These are phyloP conservation scores for Aspergillus sp. DNA, from an alignment of 2,329 filamentous ascomycete genomes.

Conservation along the genomic window DNA sequence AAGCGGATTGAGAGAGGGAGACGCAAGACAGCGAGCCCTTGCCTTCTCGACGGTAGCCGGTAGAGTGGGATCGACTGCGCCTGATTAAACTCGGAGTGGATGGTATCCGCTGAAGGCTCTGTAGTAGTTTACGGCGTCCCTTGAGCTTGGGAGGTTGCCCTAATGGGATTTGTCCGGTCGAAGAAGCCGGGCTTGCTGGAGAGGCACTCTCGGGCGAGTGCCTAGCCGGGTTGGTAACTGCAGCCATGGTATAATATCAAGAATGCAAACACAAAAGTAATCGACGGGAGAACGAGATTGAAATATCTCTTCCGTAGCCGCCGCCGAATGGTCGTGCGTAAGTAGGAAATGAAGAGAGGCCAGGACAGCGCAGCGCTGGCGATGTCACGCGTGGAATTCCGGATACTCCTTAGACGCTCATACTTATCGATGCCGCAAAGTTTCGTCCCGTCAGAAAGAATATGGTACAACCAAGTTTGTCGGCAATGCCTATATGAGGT, in stretches of 20 bases:
- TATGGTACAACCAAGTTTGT: too few species aligned
- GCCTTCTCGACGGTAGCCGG: constrained; percentile 55
- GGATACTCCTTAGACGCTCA: constrained; percentile 10
- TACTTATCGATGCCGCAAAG: constrained; percentile 3
- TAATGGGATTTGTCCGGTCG: constrained; percentile 28
- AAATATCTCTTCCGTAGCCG: neutral
- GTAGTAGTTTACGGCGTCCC: constrained; percentile 61
- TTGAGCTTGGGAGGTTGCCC: constrained; percentile 52
- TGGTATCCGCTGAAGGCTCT: constrained; percentile 69
- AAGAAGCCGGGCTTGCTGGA: constrained; percentile 27
- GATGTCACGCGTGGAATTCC: constrained; percentile 8
- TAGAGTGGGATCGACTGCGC: constrained; percentile 56
- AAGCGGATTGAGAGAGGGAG: constrained; percentile 48
- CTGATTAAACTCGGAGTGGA: constrained; percentile 66
- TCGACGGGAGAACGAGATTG: neutral
- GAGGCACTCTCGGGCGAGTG: constrained; percentile 26
- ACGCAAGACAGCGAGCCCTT: constrained; percentile 60
- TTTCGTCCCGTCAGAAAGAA: neutral
- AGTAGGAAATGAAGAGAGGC: neutral
- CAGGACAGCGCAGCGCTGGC: neutral
- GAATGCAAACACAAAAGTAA: neutral
- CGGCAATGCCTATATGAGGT: too few species aligned
- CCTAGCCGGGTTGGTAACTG: constrained; percentile 20
- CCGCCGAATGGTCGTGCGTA: too few species aligned
- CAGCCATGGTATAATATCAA: constrained; percentile 20